Base-by-base conservation (phyloP, 352 stramenopile species). In the Pythium plurisporium region DNA sequence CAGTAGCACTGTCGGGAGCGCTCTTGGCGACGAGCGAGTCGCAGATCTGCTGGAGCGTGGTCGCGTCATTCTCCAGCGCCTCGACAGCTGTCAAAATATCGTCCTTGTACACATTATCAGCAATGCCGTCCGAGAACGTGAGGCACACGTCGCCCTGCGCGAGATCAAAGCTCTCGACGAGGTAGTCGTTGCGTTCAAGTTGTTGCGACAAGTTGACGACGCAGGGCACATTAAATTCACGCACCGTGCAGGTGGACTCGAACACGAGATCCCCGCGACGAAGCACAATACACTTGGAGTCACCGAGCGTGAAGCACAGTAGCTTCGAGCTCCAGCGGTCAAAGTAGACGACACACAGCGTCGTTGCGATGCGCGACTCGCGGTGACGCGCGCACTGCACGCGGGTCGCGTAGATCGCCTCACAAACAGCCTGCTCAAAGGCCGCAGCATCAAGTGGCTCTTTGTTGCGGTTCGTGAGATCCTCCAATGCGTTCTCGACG, bases 91-190 rank as follows among this genome's bases (percentile, higher is more conserved):
- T 12, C 11, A 74, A 50, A 30, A 93, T 72, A 43, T 93, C 80
- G 36, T 89, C 75, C 50, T 88, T 87, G 69, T 89, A 93, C 25
- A 93, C 34, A 48, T 93, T 93, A 53, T 93, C 83, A 53, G 73
- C 78, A 34, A 93, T 42, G 37, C 83, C 83, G 40, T 93, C 83
- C 12, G 78, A 88, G 53, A 93, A 91, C 2, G 78, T 88, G 14
- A 93, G 58, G 63, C 78, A 82, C 11, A 88, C 46, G 54, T 91
- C 82, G 3, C 67, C 60, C 11, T 76, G 46, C 36, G 73, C 68
- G 4, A 93, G 50, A 2, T 65, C 53, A 55, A 86, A 86, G 55
- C 56, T 86, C 64, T 93, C 77, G 40, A 93, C 75, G 4, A 88
- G 67, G 34, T 87, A 92, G 34, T 90, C 79, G 19, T 70, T 73